These are phyloP conservation scores for Cardiospermum halicacabum DNA, from an alignment of 345 rosid species.

Conservation along the genomic window DNA sequence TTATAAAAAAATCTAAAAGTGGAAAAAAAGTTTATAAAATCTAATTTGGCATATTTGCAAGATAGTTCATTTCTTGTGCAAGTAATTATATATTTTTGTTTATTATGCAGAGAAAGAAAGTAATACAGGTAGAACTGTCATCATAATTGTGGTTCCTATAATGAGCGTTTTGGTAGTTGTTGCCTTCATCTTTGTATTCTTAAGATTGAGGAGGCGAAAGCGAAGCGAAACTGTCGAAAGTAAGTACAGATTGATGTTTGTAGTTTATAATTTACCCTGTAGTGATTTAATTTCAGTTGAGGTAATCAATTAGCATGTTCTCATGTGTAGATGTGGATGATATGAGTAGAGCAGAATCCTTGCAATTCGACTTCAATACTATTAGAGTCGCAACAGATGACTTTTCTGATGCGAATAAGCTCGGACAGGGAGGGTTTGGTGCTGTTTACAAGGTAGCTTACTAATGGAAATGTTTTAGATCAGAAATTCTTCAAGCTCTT, in stretches of 20 bases:
- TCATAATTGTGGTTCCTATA: conserved; percentile 19
- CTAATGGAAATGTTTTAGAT: neutral
- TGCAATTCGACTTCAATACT: conserved; percentile 28
- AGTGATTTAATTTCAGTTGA: too few species aligned
- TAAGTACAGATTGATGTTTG: neutral
- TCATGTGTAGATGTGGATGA: neutral
- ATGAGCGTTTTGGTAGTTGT: conserved; percentile 12
- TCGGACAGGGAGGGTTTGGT: conserved; percentile 64
- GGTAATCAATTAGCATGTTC: neutral
- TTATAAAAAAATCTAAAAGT: too few species aligned
- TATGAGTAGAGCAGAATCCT: conserved; percentile 21
- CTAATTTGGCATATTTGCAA: too few species aligned
- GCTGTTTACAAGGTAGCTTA: conserved; percentile 39
- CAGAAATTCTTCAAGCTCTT: too few species aligned
- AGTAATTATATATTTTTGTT: too few species aligned
- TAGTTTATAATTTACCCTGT: too few species aligned
- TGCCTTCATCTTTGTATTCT: neutral
- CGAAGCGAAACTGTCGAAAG: neutral
- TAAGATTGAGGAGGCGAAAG: neutral
- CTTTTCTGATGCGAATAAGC: conserved; percentile 37
- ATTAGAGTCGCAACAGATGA: conserved; percentile 39
- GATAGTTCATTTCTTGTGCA: too few species aligned
- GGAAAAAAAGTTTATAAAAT: too few species aligned
- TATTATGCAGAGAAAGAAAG: conserved; percentile 9
- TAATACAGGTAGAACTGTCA: conserved; percentile 8